A percentile compares a stretch with the other conserved stretches of the same genome.
Evolutionary conservation across 202 grass and related monocot species (phyloP).

Genomic region (Digitaria exilis): DNA sequence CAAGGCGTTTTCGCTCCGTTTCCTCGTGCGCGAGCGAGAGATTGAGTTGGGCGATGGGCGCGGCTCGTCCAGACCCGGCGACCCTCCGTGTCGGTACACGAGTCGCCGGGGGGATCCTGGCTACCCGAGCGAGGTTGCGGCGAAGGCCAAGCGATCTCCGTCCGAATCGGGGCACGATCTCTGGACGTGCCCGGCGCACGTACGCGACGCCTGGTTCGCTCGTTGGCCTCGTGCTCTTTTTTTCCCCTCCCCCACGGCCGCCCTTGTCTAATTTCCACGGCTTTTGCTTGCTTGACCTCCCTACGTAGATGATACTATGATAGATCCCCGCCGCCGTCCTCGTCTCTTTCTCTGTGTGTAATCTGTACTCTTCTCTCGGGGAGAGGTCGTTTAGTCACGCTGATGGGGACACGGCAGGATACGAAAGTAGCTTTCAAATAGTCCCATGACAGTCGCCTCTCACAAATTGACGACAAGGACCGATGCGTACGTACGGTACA

Average conservation of each 20-base stretch:
- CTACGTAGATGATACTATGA: too few species aligned
- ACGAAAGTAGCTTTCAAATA: not conserved
- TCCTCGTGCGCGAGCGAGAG: not conserved
- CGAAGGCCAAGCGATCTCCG: not conserved
- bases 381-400: not conserved
- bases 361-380: not conserved
- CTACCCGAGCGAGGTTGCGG: conserved; percentile 14
- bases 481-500: not conserved
- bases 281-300: conserved; percentile 9
- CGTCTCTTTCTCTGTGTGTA: not conserved
- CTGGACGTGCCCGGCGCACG: conserved; percentile 11
- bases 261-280: not conserved
- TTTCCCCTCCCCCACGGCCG: not conserved
- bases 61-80: too few species aligned
- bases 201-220: not conserved
- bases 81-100: too few species aligned
- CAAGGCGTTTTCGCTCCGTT: too few species aligned
- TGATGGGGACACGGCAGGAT: not conserved
- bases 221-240: not conserved
- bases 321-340: not conserved
- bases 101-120: not conserved
- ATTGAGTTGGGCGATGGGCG: not conserved
- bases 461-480: not conserved
- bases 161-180: conserved; percentile 26
- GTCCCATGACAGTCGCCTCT: not conserved